phyloP scores from a whole-genome alignment of 495 filamentous ascomycete species.

The Xylaria flabelliformis region DNA sequence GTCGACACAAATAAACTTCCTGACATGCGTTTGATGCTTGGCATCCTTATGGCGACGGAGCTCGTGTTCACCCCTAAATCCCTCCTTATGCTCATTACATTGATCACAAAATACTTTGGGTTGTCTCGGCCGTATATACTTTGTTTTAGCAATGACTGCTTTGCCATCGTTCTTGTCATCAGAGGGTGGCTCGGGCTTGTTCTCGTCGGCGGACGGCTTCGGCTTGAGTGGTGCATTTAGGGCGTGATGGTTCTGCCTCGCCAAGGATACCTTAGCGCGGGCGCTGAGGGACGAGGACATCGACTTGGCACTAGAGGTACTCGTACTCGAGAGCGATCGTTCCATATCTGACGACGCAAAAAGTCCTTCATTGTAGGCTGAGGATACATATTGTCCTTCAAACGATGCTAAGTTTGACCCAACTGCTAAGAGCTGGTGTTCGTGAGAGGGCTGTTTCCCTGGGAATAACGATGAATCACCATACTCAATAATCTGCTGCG shows the following conservation, averaged over 20 bases:
- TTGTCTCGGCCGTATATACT: slow-evolving; percentile 76
- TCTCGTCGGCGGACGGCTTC: slow-evolving; percentile 44
- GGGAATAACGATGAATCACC: slow-evolving; percentile 36
- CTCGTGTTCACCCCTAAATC: slow-evolving; percentile 94
- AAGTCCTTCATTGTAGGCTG: slow-evolving; percentile 38
- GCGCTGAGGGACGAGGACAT: slow-evolving; percentile 41
- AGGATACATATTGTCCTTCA: slow-evolving; percentile 43
- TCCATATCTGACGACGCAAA: slow-evolving; percentile 48
- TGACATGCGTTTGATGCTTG: slow-evolving; percentile 74
- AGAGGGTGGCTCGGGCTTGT: slow-evolving; percentile 31
- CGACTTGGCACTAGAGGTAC: slow-evolving; percentile 50
- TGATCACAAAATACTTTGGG: slow-evolving; percentile 75
- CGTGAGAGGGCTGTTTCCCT: slow-evolving; percentile 42
- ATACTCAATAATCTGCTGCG: slow-evolving; percentile 40
- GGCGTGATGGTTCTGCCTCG: slow-evolving; percentile 43
- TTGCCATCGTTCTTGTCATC: slow-evolving; percentile 48
- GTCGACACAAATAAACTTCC: slow-evolving; percentile 77
- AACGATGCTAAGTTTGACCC: slow-evolving; percentile 44
- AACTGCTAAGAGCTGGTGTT: slow-evolving; percentile 43
- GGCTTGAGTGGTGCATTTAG: slow-evolving; percentile 45
- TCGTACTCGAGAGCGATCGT: slow-evolving; percentile 51
- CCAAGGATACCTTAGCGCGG: slow-evolving; percentile 52
- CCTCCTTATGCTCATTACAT: slow-evolving; percentile 80
- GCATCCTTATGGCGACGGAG: slow-evolving; percentile 85
- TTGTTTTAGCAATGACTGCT: slow-evolving; percentile 68